Conservation (phyloP, 306 rosid genomes). For the Betula pendula region DNA sequence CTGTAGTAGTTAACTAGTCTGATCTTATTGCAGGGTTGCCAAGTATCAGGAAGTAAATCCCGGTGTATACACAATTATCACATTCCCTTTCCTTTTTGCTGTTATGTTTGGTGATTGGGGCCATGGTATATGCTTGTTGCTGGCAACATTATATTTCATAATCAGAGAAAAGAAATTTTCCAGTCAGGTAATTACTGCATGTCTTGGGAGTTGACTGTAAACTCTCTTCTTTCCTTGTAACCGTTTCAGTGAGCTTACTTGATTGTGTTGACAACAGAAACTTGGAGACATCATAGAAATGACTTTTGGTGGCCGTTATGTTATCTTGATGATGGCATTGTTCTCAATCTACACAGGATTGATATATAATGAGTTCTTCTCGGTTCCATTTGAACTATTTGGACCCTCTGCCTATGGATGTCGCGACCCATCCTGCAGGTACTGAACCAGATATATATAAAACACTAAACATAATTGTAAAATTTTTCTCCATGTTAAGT, state of each 20-base stretch:
- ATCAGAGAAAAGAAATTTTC: constrained; percentile 59
- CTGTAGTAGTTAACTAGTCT: not conserved
- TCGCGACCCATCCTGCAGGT: constrained; percentile 73
- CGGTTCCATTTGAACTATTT: constrained; percentile 74
- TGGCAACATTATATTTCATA: constrained; percentile 67
- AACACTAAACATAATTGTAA: constrained; percentile 12
- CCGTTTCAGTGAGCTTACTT: constrained; percentile 30
- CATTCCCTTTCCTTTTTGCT: constrained; percentile 86
- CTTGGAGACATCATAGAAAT: constrained; percentile 83
- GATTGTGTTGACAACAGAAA: constrained; percentile 60
- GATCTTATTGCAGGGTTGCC: constrained; percentile 52
- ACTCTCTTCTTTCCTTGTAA: constrained; percentile 19
- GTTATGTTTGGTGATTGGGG: constrained; percentile 94
- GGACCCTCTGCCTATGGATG: constrained; percentile 77
- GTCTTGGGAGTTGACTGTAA: constrained; percentile 15
- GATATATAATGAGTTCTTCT: constrained; percentile 80
- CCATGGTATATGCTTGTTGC: constrained; percentile 81
- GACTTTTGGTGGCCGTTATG: constrained; percentile 79
- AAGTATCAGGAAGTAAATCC: constrained; percentile 85
- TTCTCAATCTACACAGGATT: constrained; percentile 87
- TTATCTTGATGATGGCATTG: constrained; percentile 75
- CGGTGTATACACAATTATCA: constrained; percentile 64
- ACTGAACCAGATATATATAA: constrained; percentile 10
- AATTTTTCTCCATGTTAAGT: constrained; percentile 7
- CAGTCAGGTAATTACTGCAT: constrained; percentile 52